These are phyloP conservation scores for Amyloporia xantha DNA, from an alignment of 768 basidiomycete genomes.

Conservation along the genomic window DNA sequence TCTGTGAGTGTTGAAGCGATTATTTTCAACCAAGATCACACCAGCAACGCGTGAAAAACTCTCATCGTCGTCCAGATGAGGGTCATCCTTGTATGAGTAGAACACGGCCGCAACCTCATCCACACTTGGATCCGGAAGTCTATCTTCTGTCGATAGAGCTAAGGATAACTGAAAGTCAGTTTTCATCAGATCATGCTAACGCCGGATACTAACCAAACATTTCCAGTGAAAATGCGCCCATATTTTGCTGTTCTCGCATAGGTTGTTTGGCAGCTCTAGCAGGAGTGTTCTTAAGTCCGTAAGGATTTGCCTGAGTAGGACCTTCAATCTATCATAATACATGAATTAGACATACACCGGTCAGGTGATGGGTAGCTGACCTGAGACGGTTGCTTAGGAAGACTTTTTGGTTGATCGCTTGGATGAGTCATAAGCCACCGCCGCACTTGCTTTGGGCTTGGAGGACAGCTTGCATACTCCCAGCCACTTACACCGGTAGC, in stretches of 20 bases:
- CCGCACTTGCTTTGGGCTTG: constrained; percentile 47
- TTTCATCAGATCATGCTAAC: not conserved
- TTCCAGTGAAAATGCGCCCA: constrained; percentile 81
- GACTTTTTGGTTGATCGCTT: constrained; percentile 15
- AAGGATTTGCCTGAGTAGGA: constrained; percentile 68
- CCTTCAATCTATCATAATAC: constrained; percentile 49
- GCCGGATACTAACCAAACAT: constrained; percentile 62
- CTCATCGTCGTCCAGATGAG: constrained; percentile 30
- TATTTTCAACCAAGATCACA: constrained; percentile 44
- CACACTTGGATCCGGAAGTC: constrained; percentile 57
- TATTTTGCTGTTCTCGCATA: constrained; percentile 57
- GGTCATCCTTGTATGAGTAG: constrained; percentile 57
- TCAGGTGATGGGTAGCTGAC: constrained; percentile 24
- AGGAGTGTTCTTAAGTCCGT: constrained; percentile 59
- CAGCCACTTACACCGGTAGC: constrained; percentile 49
- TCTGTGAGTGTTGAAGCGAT: constrained; percentile 33
- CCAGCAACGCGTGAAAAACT: constrained; percentile 35
- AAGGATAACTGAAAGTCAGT: not conserved
- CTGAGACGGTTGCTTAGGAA: constrained; percentile 41
- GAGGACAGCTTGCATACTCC: constrained; percentile 75
- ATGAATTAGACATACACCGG: not conserved
- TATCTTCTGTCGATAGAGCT: constrained; percentile 56
- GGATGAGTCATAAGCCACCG: constrained; percentile 42
- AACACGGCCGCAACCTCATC: constrained; percentile 67
- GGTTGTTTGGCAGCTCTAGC: constrained; percentile 31